Evolutionary conservation across 352 stramenopile genomes (phyloP).

Genomic region (Chrysophaeum taylorii): DNA sequence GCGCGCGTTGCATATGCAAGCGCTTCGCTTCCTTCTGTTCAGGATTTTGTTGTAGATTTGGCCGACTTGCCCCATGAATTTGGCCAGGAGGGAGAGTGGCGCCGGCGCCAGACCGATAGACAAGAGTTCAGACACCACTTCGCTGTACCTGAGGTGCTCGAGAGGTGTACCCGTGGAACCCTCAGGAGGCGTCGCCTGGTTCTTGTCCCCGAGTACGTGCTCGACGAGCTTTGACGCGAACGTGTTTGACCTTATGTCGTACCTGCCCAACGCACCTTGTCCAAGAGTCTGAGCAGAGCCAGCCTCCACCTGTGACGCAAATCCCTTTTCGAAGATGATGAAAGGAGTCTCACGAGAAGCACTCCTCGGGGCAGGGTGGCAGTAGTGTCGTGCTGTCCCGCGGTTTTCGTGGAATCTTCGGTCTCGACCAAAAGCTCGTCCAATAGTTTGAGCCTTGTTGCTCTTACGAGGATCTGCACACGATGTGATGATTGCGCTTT

Average conservation of each 20-base stretch:
- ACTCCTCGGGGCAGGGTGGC: too few species aligned
- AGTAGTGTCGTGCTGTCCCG: too few species aligned
- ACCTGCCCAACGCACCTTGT: too few species aligned
- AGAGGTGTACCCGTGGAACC: constrained; percentile 59
- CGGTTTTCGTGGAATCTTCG: too few species aligned
- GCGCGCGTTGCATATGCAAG: neutral
- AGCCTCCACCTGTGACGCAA: too few species aligned
- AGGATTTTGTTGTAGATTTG: constrained; percentile 31
- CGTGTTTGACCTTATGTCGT: constrained; percentile 48
- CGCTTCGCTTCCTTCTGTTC: neutral
- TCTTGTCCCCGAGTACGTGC: constrained; percentile 62
- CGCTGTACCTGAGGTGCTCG: constrained; percentile 44
- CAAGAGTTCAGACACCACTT: constrained; percentile 28
- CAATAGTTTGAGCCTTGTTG: too few species aligned
- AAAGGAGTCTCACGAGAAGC: too few species aligned
- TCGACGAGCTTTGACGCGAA: constrained; percentile 57
- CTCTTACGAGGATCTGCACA: too few species aligned
- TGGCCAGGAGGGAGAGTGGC: constrained; percentile 51
- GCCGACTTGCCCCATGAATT: constrained; percentile 53
- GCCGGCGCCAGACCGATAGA: constrained; percentile 43
- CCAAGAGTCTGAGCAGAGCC: too few species aligned
- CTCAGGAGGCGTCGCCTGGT: constrained; percentile 56
- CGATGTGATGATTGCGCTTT: too few species aligned
- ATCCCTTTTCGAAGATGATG: too few species aligned
- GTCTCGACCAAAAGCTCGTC: too few species aligned